These are phyloP conservation scores for Aureobasidium sp. DNA, from an alignment of 2,329 filamentous ascomycete genomes.

Conservation along the genomic window DNA sequence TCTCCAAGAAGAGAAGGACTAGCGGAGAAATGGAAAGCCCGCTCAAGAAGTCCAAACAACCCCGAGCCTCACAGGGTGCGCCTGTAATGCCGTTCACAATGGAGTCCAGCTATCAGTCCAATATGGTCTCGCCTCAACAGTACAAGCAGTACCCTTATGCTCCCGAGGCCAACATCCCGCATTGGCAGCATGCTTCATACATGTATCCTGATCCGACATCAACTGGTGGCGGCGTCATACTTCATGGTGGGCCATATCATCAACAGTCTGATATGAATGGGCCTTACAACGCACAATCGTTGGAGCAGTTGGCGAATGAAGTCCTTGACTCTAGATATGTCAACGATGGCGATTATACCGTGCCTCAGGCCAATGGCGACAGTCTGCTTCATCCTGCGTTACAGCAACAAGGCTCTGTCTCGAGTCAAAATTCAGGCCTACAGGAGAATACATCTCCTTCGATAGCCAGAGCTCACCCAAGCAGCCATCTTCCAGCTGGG, in stretches of 20 bases:
- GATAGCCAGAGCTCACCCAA: not conserved
- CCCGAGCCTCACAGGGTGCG: not conserved
- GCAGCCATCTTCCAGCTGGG: not conserved
- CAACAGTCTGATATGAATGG: constrained; percentile 18
- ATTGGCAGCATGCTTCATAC: constrained; percentile 22
- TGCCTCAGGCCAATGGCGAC: not conserved
- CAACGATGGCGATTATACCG: constrained; percentile 12
- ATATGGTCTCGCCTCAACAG: constrained; percentile 19
- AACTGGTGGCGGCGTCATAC: constrained; percentile 13
- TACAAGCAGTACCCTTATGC: constrained; percentile 7
- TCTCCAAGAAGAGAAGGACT: constrained; percentile 46
- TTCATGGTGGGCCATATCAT: constrained; percentile 22
- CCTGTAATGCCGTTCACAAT: constrained; percentile 11
- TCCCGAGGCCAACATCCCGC: constrained; percentile 15
- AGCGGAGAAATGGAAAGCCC: constrained; percentile 34
- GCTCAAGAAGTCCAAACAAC: constrained; percentile 18
- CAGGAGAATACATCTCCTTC: not conserved
- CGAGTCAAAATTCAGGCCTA: not conserved
- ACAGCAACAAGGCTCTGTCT: not conserved
- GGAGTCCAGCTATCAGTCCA: constrained; percentile 15
- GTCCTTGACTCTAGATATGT: constrained; percentile 29
- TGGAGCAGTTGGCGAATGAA: constrained; percentile 31
- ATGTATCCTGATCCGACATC: constrained; percentile 20
- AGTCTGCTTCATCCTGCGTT: constrained; percentile 13
- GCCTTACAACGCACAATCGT: constrained; percentile 24